These are phyloP conservation scores for Nicotiana sylvestris DNA, from an alignment of 257 asterid genomes.

Conservation along the genomic window DNA sequence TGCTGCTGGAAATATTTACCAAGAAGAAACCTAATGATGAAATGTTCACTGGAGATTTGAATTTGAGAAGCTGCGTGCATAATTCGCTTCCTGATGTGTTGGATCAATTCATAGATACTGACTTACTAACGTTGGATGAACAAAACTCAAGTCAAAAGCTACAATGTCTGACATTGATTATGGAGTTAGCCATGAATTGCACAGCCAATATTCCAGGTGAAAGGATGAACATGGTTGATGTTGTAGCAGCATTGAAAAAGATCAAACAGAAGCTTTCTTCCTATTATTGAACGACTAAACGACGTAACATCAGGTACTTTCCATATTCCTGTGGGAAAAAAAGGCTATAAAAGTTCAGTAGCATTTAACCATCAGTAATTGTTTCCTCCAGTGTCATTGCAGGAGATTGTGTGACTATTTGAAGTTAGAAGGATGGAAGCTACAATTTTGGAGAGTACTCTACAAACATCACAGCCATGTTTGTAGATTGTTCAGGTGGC, in stretches of 20 bases:
- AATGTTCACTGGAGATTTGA: too few species aligned
- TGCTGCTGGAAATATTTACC: slow-evolving; percentile 28
- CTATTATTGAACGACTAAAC: background rate
- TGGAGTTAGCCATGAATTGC: slow-evolving; percentile 17
- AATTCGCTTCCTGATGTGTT: background rate
- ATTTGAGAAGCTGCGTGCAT: slow-evolving; percentile 13
- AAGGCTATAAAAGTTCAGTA: background rate
- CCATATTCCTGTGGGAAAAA: background rate
- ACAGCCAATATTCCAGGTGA: slow-evolving; percentile 3
- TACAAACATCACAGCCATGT: too few species aligned
- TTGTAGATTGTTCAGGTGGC: too few species aligned
- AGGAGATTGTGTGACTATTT: too few species aligned
- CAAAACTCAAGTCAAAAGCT: background rate
- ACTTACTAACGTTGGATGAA: slow-evolving; percentile 10
- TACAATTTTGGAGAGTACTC: too few species aligned
- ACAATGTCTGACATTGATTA: slow-evolving; percentile 13
- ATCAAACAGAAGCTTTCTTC: slow-evolving; percentile 7
- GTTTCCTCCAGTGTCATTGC: background rate
- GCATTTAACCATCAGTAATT: background rate
- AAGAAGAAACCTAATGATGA: background rate
- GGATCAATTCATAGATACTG: background rate
- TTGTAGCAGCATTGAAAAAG: slow-evolving; percentile 14
- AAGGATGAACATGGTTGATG: slow-evolving; percentile 13
- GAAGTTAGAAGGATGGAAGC: too few species aligned
- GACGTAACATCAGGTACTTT: background rate